Conservation (phyloP, 176 grass and related monocot species). For the Hyparrhenia diplandra region DNA sequence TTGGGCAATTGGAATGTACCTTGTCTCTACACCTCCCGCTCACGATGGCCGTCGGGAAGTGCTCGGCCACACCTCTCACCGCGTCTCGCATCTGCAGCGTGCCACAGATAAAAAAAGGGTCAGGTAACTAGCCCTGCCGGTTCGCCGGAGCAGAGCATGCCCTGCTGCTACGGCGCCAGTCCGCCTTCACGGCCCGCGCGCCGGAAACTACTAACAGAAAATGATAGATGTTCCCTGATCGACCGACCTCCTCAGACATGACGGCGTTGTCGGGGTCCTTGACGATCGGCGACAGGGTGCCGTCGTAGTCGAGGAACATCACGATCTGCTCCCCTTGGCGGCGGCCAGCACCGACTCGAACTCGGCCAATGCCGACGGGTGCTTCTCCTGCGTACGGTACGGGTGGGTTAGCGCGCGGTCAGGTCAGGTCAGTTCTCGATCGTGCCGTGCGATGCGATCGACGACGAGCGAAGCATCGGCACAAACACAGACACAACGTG, state of each 20-base stretch:
- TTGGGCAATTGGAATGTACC: conserved; percentile 44
- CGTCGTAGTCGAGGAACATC: conserved; percentile 96
- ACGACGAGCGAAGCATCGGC: no score
- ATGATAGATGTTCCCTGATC: neutral
- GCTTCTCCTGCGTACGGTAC: conserved; percentile 37
- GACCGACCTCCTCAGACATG: conserved; percentile 65
- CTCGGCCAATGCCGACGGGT: conserved; percentile 66
- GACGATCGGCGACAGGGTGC: conserved; percentile 90
- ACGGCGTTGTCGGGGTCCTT: conserved; percentile 68
- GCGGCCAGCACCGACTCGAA: conserved; percentile 49
- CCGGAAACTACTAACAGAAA: neutral
- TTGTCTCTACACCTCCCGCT: conserved; percentile 90
- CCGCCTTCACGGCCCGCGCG: neutral
- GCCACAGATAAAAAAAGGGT: neutral
- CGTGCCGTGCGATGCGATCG: no score
- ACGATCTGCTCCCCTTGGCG: conserved; percentile 62
- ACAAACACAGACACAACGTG: no score
- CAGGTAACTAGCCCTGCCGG: neutral
- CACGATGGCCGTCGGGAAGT: conserved; percentile 90
- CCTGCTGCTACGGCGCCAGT: neutral
- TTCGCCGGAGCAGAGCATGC: conserved; percentile 10
- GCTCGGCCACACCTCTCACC: conserved; percentile 56
- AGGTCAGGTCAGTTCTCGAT: neutral
- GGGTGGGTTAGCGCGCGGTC: neutral
- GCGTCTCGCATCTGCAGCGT: conserved; percentile 71